phyloP scores from a whole-genome alignment of 768 basidiomycete genomes.

The Sarcomyxa edulis region DNA sequence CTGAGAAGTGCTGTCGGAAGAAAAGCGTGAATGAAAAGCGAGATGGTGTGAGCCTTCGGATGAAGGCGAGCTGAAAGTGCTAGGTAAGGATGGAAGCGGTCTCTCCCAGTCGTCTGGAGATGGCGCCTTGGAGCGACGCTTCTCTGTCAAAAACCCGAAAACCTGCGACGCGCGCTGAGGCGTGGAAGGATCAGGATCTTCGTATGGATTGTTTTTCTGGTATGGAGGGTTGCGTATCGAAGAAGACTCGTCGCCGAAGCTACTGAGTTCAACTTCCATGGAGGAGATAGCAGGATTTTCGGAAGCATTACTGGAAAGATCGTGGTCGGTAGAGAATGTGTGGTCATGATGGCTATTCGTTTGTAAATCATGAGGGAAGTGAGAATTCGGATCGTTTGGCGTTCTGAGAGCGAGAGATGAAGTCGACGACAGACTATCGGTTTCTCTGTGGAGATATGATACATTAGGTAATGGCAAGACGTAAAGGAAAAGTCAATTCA shows the following conservation, averaged over 20 bases:
- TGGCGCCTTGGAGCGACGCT: conserved; percentile 26
- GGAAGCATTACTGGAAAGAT: conserved; percentile 33
- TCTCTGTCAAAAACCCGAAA: conserved; percentile 64
- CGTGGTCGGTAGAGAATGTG: conserved; percentile 41
- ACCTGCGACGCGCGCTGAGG: conserved; percentile 71
- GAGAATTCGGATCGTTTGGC: conserved; percentile 39
- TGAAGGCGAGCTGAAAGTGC: conserved; percentile 37
- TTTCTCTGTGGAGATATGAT: conserved; percentile 30
- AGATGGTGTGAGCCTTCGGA: conserved; percentile 18
- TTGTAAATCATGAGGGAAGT: conserved; percentile 28
- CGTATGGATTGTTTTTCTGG: conserved; percentile 23
- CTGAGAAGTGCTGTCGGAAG: conserved; percentile 10
- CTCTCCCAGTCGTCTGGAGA: conserved; percentile 26
- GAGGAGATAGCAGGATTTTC: conserved; percentile 60
- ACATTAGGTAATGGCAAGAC: not conserved
- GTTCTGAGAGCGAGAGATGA: conserved; percentile 49
- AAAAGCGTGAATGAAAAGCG: conserved; percentile 11
- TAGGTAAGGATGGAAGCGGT: conserved; percentile 33
- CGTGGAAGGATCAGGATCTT: conserved; percentile 35
- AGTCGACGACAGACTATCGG: conserved; percentile 34
- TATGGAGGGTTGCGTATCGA: conserved; percentile 18
- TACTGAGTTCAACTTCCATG: conserved; percentile 70
- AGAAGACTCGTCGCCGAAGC: conserved; percentile 29
- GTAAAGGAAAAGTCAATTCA: conserved; percentile 23
- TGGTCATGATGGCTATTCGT: conserved; percentile 19